Conservation (phyloP, 2,329 filamentous ascomycete genomes). For the Penicillium sp. region DNA sequence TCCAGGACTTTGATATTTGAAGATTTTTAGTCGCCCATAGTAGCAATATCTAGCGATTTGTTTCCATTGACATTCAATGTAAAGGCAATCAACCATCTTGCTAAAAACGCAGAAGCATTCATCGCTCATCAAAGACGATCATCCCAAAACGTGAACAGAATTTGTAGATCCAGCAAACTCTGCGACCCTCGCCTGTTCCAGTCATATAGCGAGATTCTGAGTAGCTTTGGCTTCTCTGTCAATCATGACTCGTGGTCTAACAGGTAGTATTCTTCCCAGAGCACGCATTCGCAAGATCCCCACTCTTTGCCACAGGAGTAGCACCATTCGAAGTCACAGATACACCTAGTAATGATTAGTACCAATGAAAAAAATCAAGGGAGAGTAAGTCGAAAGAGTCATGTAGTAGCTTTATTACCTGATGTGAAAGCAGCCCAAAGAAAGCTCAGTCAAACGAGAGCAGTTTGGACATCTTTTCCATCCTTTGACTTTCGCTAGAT, state of each 20-base stretch:
- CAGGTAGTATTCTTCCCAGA: not conserved
- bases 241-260: not conserved
- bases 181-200: too few species aligned
- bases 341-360: not conserved
- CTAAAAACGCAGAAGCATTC: too few species aligned
- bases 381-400: not conserved
- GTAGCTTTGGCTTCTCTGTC: too few species aligned
- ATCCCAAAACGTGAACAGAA: too few species aligned
- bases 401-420: not conserved
- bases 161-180: too few species aligned
- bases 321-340: conserved; percentile 4
- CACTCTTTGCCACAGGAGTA: not conserved
- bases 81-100: too few species aligned
- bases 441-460: conserved; percentile 4
- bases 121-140: too few species aligned
- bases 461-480: conserved; percentile 6
- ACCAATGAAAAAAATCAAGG: not conserved
- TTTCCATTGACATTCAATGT: too few species aligned
- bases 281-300: not conserved
- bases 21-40: too few species aligned
- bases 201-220: too few species aligned
- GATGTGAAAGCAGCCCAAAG: conserved; percentile 4
- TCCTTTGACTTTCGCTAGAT: not conserved
- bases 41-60: too few species aligned
- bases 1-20: too few species aligned